phyloP scores from a whole-genome alignment of 2,329 filamentous ascomycete species.

The Pseudogymnoascus sp. region DNA sequence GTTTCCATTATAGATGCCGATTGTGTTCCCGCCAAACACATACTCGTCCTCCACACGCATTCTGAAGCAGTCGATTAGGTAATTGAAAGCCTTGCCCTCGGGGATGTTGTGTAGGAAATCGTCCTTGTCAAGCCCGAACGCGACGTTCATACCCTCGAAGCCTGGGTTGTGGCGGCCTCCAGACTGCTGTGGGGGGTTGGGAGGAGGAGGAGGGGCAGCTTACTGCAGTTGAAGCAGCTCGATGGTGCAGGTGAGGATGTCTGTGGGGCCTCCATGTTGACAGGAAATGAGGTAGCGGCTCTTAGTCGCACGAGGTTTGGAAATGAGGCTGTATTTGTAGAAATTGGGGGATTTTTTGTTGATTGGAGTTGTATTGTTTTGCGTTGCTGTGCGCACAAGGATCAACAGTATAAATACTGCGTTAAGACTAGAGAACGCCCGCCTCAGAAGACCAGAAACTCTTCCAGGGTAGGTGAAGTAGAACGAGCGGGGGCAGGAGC shows the following conservation, averaged over 20 bases:
- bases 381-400: not conserved
- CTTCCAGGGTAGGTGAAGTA: no score
- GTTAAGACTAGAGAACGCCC: not conserved
- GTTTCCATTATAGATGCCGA: constrained; percentile 12
- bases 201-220: not conserved
- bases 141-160: not conserved
- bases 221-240: not conserved
- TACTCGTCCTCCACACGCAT: constrained; percentile 18
- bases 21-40: constrained; percentile 2
- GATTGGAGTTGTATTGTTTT: not conserved
- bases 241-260: not conserved
- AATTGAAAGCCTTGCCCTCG: constrained; percentile 13
- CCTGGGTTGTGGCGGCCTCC: not conserved
- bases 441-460: not conserved
- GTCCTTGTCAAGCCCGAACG: constrained; percentile 14
- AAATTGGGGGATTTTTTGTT: not conserved
- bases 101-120: constrained; percentile 12
- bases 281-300: not conserved
- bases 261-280: not conserved
- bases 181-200: not conserved
- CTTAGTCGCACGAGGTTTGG: not conserved
- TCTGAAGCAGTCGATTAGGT: constrained; percentile 18
- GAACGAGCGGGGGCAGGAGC: not conserved
- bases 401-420: not conserved
- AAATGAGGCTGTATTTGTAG: not conserved